Evolutionary conservation across 805 yeast species (phyloP), one percentile per base, ranked within the genome.

Genomic region (Hanseniaspora mollemarum): DNA sequence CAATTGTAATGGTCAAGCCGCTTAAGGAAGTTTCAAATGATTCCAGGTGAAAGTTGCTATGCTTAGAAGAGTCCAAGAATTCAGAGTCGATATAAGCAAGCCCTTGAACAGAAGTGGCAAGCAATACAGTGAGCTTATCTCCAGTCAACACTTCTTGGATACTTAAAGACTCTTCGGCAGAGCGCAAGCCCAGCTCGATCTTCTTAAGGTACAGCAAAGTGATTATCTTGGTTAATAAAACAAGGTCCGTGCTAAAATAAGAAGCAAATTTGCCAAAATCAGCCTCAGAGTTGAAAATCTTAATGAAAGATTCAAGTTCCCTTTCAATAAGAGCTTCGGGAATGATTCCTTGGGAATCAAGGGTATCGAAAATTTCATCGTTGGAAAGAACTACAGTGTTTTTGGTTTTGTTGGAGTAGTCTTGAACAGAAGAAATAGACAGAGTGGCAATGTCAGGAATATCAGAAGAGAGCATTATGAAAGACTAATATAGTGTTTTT

Each of bases 181-280:
- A 74, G 55, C 75, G 68, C 3, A 92, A 83, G 62, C 74, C 85
- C 7, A 95, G 94, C 58, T 90, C 92, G 49, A 92, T 76, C 64
- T 92, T 92, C 52, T 96, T 88, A 31, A 96, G 85, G 67, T 90
- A 90, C 50, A 90, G 72, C 9, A 96, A 83, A 61, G 83, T 83
- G 58, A 90, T 85, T 61, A 88, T 87, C 50, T 81, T 76, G 16
- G 85, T 88, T 57, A 90, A 83, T 54, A 81, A 84, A n/a, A 4
- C 10, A n/a, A n/a, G 15, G 26, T 39, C 32, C 4, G 12, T 5
- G 4, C 7, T n/a, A 25, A 39, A 39, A 16, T 39, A 39, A 22
- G 32, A 24, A 8, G 16, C 4, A 39, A 39, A 39, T 5, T 39
- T 39, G 4, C 15, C n/a, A 33, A 32, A 48, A 19, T 48, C 51